phyloP scores from a whole-genome alignment of 192 early-diverging fungal species.

The Backusella tarrabulga region DNA sequence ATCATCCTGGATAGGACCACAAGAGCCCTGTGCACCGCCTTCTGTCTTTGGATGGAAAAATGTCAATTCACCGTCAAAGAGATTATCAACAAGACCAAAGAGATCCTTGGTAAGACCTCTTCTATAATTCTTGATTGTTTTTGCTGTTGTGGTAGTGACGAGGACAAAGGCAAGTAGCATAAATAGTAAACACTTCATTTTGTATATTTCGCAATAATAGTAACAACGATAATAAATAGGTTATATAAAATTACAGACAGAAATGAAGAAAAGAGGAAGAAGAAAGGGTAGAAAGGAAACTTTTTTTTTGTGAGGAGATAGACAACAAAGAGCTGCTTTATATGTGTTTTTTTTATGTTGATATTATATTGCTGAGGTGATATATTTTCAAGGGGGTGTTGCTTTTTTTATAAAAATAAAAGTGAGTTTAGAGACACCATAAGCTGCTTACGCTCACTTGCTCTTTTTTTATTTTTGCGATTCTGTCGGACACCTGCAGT shows the following conservation, averaged over 20 bases:
- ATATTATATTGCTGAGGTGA: background rate
- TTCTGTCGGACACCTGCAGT: background rate
- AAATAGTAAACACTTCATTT: constrained; percentile 12
- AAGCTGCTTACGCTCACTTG: background rate
- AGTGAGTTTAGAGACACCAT: background rate
- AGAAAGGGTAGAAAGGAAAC: background rate
- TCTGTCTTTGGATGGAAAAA: constrained; percentile 40
- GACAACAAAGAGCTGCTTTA: constrained; percentile 1
- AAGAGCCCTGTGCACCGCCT: constrained; percentile 26
- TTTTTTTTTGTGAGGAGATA: background rate
- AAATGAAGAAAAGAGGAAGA: background rate
- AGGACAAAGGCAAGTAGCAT: constrained; percentile 2
- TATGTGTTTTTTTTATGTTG: background rate
- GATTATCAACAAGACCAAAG: background rate
- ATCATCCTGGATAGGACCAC: constrained; percentile 19
- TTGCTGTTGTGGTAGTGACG: background rate
- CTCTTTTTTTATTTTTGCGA: background rate
- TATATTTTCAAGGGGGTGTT: background rate
- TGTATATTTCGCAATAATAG: background rate
- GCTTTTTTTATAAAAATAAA: background rate
- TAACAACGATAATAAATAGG: background rate
- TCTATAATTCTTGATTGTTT: background rate
- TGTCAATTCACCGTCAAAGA: constrained; percentile 35
- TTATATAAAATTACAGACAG: constrained; percentile 2
- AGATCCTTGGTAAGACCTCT: constrained; percentile 3